Base-by-base conservation (phyloP, 1,284 basidiomycete species). In the Vanrija pseudolonga region DNA sequence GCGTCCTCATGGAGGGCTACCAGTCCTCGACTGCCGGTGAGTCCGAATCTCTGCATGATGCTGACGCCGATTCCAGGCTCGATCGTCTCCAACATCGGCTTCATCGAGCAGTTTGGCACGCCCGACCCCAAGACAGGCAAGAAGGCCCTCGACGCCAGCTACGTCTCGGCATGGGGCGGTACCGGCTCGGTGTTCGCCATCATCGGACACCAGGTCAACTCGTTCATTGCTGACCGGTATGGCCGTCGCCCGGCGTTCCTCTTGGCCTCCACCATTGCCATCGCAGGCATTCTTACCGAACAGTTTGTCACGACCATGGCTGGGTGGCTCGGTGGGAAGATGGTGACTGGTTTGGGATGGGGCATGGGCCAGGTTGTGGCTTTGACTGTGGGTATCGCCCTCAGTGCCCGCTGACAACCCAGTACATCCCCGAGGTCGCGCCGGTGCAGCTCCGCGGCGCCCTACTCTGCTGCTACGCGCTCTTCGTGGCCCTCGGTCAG, bases 311-410 rank as follows among this genome's bases (percentile, higher is more conserved):
- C n/a, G 2, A 40, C 39, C 19, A 32, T 32, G 32, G 32, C 32
- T 2, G 32, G 32, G 2, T 32, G 32, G 32, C 53, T 69, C 11
- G 46, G 59, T 7, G 67, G 62, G 26, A 66, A 66, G 51, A 43
- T 71, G 9, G 47, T 65, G 18, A 56, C 61, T 7, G 69, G 69
- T n/a, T 45, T 62, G 2, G 63, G 64, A 5, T 53, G 59, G 0
- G 50, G 50, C 11, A 24, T 53, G 38, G 14, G 17, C 7, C 26
- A 17, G 14, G n/a, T 51, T 7, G 20, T 14, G 0, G 36, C 53
- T n/a, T 45, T 37, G 36, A 23, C 45, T 4, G 26, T 26, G 26
- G 6, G 26, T 26, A 11, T 26, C 6, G 26, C 6, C 2, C 7
- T 26, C 7, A 6, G 26, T 26, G 7, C 26, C 7, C 6, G 26